Base-by-base conservation (phyloP, 176 grass and related monocot species). In the Rhynchospora breviuscula region DNA sequence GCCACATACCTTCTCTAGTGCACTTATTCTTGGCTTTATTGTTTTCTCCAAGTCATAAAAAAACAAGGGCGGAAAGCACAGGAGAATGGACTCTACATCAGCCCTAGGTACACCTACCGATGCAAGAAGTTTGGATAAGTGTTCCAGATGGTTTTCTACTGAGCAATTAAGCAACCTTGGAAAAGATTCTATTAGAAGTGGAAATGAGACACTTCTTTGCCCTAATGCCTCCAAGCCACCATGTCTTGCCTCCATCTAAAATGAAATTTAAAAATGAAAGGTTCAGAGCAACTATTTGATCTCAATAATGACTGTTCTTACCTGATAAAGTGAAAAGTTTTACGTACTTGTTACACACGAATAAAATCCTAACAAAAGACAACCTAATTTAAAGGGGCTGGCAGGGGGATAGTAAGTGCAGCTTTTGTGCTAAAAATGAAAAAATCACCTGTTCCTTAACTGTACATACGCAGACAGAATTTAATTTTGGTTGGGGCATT, bases 241-340 rank as follows among this genome's bases (percentile, higher is more conserved):
- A 76, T 88, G 81, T 62, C 90, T 94, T 66, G 92, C 95, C 82
- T 98, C 95, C 90, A 98, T 94, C 95, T 98, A 84, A 83, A 75
- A 74, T 59, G 53, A 66, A 79, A 40, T 45, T 7, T 63, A n/a
- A 78, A 48, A 81, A 60, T 7, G 33, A 57, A 48, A 1, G 17
- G 25, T 52, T 25, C 63, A 9, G 83, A 85, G 69, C 45, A 82
- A 44, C 29, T 59, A 67, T 33, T 11, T 8, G 47, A 2, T 59
- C 59, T 57, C 43, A 6, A 73, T 74, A 51, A 56, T 77, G 21
- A 77, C 12, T 31, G 11, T 3, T 56, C 26, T 29, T 29, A 29
- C 26, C 26, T 29, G 1, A 29, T 29, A 29, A 29, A 29, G 26
- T 29, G 26, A 29, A 29, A 29, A 29, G 26, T 29, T 29, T 29